Base-by-base conservation (phyloP, 306 rosid genomes). In the Arachis hypogaea region DNA sequence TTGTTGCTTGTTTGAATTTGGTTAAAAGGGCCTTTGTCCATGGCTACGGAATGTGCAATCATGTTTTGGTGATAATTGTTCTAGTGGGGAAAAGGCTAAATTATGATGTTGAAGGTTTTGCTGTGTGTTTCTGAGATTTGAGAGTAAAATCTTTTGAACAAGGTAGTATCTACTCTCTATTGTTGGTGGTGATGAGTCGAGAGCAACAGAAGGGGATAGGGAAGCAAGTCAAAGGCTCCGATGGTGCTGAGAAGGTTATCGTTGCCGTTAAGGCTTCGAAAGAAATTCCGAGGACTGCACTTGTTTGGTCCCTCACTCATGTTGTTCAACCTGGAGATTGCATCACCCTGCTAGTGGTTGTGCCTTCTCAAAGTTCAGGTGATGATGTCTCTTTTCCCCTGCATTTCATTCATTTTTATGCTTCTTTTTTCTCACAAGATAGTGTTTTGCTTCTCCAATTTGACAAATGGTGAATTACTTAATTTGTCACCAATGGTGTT, bases 241-340 rank as follows among this genome's bases (percentile, higher is more conserved):
- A 90, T 84, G 91, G 60, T 22, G 89, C 86, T 40, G 95, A 86
- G 91, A 94, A 92, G 80, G 97, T 94, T 63, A 88, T 94, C 50
- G 99, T 94, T 61, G 98, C 96, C 1, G 99, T 94, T 63, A 94
- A 92, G 88, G 97, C 96, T 1, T 88, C 93, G 2, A 90, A 79
- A 80, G 99, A 94, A 75, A 92, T 94, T 82, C 98, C 99, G 28
- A 92, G 87, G 78, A 92, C 87, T 63, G 99, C 99, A 77, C 85
- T 94, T 50, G 89, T 94, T 60, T 94, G 99, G 99, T 96, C 98
- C 4, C 75, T 94, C 78, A 92, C 97, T 80, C 99, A 89, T 86
- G 98, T 94, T 81, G 99, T 94, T 83, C 99, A 94, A 62, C 96
- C 97, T 46, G 99, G 97, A 45, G 97, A 94, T 64, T 94, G 96